These are phyloP conservation scores for Tilletia caries DNA, from an alignment of 1,284 basidiomycete species.

Conservation along the genomic window DNA sequence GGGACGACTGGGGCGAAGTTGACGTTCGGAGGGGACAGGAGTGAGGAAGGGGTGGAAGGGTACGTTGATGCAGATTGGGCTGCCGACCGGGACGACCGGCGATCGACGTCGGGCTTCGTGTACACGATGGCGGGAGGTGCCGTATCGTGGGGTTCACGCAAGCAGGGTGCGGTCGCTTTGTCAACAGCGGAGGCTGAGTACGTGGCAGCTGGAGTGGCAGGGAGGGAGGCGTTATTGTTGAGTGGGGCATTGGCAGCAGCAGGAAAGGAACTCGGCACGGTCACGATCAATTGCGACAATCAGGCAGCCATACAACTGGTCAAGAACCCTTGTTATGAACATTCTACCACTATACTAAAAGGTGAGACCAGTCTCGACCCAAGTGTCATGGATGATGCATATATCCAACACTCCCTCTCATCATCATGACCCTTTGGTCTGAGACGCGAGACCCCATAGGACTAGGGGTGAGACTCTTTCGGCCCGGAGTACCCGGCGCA, in stretches of 20 bases:
- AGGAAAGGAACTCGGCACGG: not conserved
- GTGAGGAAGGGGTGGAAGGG: not conserved
- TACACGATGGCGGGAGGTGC: slow-evolving; percentile 12
- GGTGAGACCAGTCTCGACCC: too few species aligned
- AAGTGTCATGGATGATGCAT: too few species aligned
- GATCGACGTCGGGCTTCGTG: slow-evolving; percentile 20
- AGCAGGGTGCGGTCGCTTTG: slow-evolving; percentile 17
- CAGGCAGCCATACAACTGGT: not conserved
- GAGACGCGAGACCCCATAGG: too few species aligned
- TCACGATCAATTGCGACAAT: slow-evolving; percentile 11
- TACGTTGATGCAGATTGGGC: slow-evolving; percentile 23
- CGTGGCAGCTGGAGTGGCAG: slow-evolving; percentile 13
- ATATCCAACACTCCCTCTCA: too few species aligned
- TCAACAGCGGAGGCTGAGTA: slow-evolving; percentile 23
- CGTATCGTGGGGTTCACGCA: slow-evolving; percentile 14
- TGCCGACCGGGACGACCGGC: slow-evolving; percentile 12
- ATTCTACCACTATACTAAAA: too few species aligned
- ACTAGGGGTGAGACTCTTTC: too few species aligned
- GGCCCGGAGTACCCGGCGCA: too few species aligned
- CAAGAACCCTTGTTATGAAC: too few species aligned
- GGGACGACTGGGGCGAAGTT: not conserved
- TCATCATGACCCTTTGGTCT: too few species aligned
- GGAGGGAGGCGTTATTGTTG: slow-evolving; percentile 11
- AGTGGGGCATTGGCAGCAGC: not conserved
- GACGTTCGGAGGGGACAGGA: not conserved